Conservation (phyloP, 345 rosid genomes). For the Rhizophora mangle region DNA sequence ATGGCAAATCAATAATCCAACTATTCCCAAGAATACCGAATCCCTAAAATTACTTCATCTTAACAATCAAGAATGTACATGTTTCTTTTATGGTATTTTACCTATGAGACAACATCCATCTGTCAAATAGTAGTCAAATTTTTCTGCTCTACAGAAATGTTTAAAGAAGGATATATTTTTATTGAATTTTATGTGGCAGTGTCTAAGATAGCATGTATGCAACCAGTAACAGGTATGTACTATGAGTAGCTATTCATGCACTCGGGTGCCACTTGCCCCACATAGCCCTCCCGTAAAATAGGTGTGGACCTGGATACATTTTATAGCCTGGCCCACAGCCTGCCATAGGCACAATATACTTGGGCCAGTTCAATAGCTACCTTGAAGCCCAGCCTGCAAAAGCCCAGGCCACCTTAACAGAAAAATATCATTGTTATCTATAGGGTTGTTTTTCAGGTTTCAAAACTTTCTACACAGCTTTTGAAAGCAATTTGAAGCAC, state of each 20-base stretch:
- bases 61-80: background rate
- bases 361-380: no score
- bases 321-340: no score
- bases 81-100: background rate
- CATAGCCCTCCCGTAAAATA: no score
- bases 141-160: background rate
- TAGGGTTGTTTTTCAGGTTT: constrained; percentile 90
- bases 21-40: constrained; percentile 3
- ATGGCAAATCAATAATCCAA: constrained; percentile 16
- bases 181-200: background rate
- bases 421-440: constrained; percentile 10
- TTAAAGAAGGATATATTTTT: background rate
- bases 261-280: no score
- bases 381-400: no score
- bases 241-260: no score
- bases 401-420: constrained; percentile 12
- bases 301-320: no score
- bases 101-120: background rate
- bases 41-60: background rate
- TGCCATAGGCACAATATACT: no score
- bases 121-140: background rate
- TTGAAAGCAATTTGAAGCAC: constrained; percentile 70
- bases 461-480: constrained; percentile 84
- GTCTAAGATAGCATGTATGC: no score
- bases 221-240: no score